A percentile compares a stretch with the other conserved stretches of the same genome.
phyloP scores from a whole-genome alignment of 805 yeast species.

The Lipomyces sp. region DNA sequence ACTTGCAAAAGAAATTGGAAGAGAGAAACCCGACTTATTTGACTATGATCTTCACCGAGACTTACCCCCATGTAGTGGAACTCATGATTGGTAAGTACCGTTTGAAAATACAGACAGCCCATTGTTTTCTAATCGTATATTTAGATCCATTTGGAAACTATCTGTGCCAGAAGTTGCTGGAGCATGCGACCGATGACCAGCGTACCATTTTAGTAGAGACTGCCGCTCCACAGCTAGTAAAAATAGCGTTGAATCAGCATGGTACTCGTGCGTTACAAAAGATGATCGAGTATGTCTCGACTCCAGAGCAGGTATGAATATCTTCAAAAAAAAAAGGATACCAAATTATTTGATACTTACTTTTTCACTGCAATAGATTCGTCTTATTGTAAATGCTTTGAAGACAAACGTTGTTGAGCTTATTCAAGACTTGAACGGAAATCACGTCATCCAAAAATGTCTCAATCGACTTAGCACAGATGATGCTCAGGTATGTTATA shows the following conservation, averaged over 20 bases:
- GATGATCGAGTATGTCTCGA: constrained; percentile 77
- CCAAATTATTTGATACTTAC: neutral
- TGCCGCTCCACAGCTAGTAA: constrained; percentile 73
- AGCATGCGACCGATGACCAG: constrained; percentile 71
- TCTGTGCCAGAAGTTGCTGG: constrained; percentile 86
- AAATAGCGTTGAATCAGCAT: constrained; percentile 89
- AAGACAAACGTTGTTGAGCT: constrained; percentile 74
- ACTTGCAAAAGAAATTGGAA: constrained; percentile 85
- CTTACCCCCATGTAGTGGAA: constrained; percentile 75
- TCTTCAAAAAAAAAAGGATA: neutral
- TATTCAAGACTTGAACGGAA: constrained; percentile 91
- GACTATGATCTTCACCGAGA: constrained; percentile 74
- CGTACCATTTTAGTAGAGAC: constrained; percentile 69
- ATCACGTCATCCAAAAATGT: constrained; percentile 94
- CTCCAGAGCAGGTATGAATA: constrained; percentile 60
- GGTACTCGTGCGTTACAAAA: constrained; percentile 96
- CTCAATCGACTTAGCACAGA: constrained; percentile 68
- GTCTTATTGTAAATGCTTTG: constrained; percentile 63
- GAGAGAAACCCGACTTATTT: constrained; percentile 45
- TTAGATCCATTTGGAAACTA: constrained; percentile 96
- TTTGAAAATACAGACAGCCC: neutral
- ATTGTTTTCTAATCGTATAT: neutral
- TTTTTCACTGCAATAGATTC: constrained; percentile 44
- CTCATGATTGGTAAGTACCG: constrained; percentile 63
- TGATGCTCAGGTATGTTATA: constrained; percentile 59